phyloP scores from a whole-genome alignment of 805 yeast genomes.

The Candida hispaniensis region DNA sequence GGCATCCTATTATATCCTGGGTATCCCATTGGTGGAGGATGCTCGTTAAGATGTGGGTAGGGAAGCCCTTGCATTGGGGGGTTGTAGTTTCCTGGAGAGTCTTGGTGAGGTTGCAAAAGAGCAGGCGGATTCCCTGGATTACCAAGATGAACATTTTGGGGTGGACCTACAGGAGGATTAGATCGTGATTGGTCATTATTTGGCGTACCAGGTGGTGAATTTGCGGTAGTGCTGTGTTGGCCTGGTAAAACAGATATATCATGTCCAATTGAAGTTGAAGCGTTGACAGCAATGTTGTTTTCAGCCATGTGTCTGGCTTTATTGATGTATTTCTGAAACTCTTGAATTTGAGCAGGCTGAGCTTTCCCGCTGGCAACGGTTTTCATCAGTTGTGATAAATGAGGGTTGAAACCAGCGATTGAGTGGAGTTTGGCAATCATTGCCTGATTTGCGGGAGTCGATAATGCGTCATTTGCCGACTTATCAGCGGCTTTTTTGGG shows the following conservation, averaged over 20 bases:
- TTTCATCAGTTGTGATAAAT: slow-evolving; percentile 64
- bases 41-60: too few species aligned
- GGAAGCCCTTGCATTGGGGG: too few species aligned
- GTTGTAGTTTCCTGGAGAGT: too few species aligned
- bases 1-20: too few species aligned
- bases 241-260: background rate
- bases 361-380: slow-evolving; percentile 81
- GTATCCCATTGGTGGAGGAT: too few species aligned
- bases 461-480: slow-evolving; percentile 17
- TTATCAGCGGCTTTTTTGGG: slow-evolving; percentile 1
- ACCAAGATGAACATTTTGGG: too few species aligned
- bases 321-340: slow-evolving; percentile 71
- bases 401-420: slow-evolving; percentile 64
- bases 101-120: too few species aligned
- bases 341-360: slow-evolving; percentile 53
- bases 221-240: background rate
- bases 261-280: slow-evolving; percentile 8
- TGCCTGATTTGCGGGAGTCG: slow-evolving; percentile 40
- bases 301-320: slow-evolving; percentile 41
- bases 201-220: slow-evolving; percentile 1
- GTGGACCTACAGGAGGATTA: background rate
- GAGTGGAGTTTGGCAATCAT: slow-evolving; percentile 79
- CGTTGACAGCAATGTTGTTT: slow-evolving; percentile 9
- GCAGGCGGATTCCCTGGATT: too few species aligned
- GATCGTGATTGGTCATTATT: background rate